A percentile compares a stretch with the other conserved stretches of the same genome.
These are phyloP conservation scores for Calycina herbarum DNA, from an alignment of 2,329 filamentous ascomycete species.

Conservation along the genomic window DNA sequence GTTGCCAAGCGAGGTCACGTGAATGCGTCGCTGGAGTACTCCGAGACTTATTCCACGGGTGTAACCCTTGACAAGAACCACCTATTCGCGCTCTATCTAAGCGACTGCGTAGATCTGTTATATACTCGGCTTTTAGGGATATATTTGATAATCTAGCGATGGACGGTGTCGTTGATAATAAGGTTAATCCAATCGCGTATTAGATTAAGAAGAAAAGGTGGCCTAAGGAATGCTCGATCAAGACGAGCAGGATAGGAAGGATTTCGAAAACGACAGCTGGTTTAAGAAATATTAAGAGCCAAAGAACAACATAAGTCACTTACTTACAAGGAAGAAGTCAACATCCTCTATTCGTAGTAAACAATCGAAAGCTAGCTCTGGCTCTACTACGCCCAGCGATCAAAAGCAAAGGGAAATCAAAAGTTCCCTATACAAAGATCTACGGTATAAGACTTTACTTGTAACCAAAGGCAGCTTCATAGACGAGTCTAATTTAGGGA, in stretches of 20 bases:
- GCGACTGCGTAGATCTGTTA: background rate
- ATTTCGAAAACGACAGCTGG: background rate
- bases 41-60: too few species aligned
- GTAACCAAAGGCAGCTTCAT: slow-evolving; percentile 45
- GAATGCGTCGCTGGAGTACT: too few species aligned
- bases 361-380: slow-evolving; percentile 32
- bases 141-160: slow-evolving; percentile 12
- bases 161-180: background rate
- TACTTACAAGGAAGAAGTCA: slow-evolving; percentile 38
- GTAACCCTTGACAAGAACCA: too few species aligned
- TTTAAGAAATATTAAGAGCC: slow-evolving; percentile 10
- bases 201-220: background rate
- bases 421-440: slow-evolving; percentile 40
- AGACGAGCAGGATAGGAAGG: too few species aligned
- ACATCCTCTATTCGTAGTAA: slow-evolving; percentile 35
- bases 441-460: slow-evolving; percentile 42
- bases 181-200: background rate
- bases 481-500: slow-evolving; percentile 36
- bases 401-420: slow-evolving; percentile 43
- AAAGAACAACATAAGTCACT: slow-evolving; percentile 33
- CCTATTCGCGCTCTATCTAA: slow-evolving; percentile 16
- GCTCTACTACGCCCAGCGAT: slow-evolving; percentile 40
- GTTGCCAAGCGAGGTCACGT: too few species aligned
- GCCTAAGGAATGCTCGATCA: too few species aligned
- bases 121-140: slow-evolving; percentile 15